These are phyloP conservation scores for Agastache rugosa DNA, from an alignment of 257 asterid genomes.

Conservation along the genomic window DNA sequence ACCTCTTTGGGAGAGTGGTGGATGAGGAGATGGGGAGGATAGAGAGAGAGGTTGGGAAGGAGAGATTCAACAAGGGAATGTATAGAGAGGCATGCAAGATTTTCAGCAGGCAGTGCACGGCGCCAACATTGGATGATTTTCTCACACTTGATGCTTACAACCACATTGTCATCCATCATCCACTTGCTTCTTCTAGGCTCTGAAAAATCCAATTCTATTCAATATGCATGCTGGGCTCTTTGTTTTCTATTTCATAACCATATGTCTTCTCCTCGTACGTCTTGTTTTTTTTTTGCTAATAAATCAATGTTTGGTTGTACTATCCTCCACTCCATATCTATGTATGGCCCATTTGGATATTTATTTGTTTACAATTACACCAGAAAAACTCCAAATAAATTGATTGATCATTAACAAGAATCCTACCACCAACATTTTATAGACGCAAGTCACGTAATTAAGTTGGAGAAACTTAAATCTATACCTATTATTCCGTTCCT, in stretches of 20 bases:
- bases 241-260: neutral
- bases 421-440: too few species aligned
- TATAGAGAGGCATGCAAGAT: conserved; percentile 81
- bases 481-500: too few species aligned
- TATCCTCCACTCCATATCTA: neutral
- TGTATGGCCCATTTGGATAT: too few species aligned
- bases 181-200: conserved; percentile 61
- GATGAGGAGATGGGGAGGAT: conserved; percentile 97
- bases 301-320: neutral
- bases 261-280: too few species aligned
- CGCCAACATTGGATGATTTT: conserved; percentile 74
- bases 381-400: too few species aligned
- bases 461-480: too few species aligned
- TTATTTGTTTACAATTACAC: too few species aligned
- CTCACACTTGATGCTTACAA: conserved; percentile 86
- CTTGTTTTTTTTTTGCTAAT: neutral
- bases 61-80: conserved; percentile 74
- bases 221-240: too few species aligned
- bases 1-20: conserved; percentile 80
- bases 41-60: conserved; percentile 78
- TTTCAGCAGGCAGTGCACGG: conserved; percentile 77
- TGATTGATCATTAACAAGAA: too few species aligned
- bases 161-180: conserved; percentile 67
- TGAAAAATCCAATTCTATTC: conserved; percentile 21
- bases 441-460: too few species aligned